A percentile compares a stretch with the other conserved stretches of the same genome.
Evolutionary conservation across 768 basidiomycete genomes (phyloP).

Genomic region (Pholiota conissans): DNA sequence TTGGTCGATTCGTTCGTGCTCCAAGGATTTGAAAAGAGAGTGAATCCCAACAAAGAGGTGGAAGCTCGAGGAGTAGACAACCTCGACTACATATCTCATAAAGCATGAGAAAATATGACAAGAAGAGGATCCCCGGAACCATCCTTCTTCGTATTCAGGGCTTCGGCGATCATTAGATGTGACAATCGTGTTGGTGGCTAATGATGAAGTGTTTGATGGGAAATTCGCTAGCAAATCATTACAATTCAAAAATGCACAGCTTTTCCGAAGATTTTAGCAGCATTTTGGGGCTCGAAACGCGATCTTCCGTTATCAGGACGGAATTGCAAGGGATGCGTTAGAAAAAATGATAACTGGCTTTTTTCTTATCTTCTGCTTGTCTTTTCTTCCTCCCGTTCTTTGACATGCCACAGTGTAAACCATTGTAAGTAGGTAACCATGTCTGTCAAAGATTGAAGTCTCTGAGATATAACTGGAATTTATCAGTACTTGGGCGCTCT

Average conservation of each 20-base stretch:
- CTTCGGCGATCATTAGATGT: not conserved
- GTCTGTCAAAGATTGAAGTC: not conserved
- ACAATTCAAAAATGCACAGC: not conserved
- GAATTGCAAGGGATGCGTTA: not conserved
- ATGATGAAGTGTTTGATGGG: slow-evolving; percentile 4
- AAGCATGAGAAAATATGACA: not conserved
- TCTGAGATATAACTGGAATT: not conserved
- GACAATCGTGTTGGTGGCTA: not conserved
- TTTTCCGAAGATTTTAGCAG: not conserved
- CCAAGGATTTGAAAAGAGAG: not conserved
- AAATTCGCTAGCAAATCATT: not conserved
- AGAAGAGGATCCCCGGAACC: not conserved
- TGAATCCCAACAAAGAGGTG: no score
- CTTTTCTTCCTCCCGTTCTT: not conserved
- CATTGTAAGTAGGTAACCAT: not conserved
- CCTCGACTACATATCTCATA: not conserved
- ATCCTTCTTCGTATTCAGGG: not conserved
- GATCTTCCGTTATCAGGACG: not conserved
- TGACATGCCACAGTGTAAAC: not conserved
- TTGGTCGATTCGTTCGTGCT: not conserved
- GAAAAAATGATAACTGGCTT: not conserved
- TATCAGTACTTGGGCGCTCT: not conserved
- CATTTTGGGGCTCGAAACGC: not conserved
- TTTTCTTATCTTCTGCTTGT: not conserved
- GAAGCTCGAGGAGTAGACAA: no score